A percentile compares a stretch with the other conserved stretches of the same genome.
Evolutionary conservation across 208 protist genomes (phyloP).

Genomic region (Crithidia mellificae): DNA sequence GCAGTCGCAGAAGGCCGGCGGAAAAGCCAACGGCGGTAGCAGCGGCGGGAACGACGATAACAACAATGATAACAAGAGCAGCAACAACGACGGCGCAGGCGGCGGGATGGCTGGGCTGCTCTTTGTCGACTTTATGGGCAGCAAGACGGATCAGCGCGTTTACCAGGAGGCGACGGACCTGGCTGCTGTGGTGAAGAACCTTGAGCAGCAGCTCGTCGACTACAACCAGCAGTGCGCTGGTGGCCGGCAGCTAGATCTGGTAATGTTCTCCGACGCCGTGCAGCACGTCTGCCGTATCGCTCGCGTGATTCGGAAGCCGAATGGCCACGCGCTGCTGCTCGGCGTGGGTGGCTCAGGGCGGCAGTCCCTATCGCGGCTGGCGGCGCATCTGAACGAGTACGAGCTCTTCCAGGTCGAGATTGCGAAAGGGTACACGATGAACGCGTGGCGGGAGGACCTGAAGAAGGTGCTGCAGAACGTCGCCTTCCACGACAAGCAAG

Average conservation of each 20-base stretch:
- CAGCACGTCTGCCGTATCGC: constrained; percentile 96
- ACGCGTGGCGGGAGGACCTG: constrained; percentile 97
- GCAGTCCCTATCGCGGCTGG: constrained; percentile 95
- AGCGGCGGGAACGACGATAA: constrained; percentile 2
- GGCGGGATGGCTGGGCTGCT: constrained; percentile 56
- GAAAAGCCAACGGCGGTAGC: neutral
- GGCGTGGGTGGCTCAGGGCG: constrained; percentile 98
- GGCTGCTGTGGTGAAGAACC: constrained; percentile 62
- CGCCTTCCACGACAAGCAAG: constrained; percentile 94
- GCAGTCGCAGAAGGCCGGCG: neutral
- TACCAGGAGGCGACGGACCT: constrained; percentile 94
- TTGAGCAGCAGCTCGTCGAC: constrained; percentile 92
- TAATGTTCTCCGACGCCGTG: constrained; percentile 98
- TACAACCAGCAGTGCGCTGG: constrained; percentile 89
- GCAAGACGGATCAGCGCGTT: constrained; percentile 58
- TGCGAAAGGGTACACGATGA: constrained; percentile 95
- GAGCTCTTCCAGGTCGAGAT: constrained; percentile 96
- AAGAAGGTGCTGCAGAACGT: constrained; percentile 91
- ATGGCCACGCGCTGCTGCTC: constrained; percentile 96
- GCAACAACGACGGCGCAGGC: too few species aligned
- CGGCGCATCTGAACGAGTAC: constrained; percentile 95
- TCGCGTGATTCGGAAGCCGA: constrained; percentile 95
- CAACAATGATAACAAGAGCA: too few species aligned
- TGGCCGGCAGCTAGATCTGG: constrained; percentile 92
- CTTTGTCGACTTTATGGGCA: constrained; percentile 95